A percentile compares a stretch with the other conserved stretches of the same genome.
These are phyloP conservation scores for Cordyceps pruinosa DNA, from an alignment of 2,329 filamentous ascomycete genomes.

Conservation along the genomic window DNA sequence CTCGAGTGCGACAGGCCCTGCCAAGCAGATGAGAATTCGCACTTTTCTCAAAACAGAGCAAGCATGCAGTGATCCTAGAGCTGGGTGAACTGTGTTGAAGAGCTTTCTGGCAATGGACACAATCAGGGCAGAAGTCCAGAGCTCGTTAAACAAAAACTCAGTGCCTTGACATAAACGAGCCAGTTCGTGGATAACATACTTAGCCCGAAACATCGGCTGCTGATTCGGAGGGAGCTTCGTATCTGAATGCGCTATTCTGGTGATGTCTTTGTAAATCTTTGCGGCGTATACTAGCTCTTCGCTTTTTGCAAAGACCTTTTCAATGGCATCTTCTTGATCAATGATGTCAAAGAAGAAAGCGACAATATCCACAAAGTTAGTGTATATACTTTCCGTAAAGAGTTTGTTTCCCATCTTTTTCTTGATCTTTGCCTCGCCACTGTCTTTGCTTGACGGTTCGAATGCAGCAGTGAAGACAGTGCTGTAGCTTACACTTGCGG, in stretches of 20 bases:
- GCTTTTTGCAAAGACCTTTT: constrained; percentile 57
- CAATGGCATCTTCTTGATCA: constrained; percentile 68
- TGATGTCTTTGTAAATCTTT: constrained; percentile 62
- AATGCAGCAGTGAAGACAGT: constrained; percentile 52
- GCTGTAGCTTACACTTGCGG: constrained; percentile 74
- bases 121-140: constrained; percentile 73
- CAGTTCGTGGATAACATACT: constrained; percentile 68
- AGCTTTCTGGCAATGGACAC: constrained; percentile 69
- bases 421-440: constrained; percentile 60
- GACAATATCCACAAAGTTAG: constrained; percentile 70
- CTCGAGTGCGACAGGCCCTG: constrained; percentile 62
- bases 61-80: constrained; percentile 78
- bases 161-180: constrained; percentile 70
- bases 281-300: constrained; percentile 53
- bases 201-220: constrained; percentile 79
- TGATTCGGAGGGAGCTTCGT: constrained; percentile 66
- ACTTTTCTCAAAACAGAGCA: constrained; percentile 83
- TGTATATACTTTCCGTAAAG: constrained; percentile 57
- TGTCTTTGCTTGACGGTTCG: constrained; percentile 32
- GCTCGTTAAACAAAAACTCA: constrained; percentile 52
- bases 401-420: constrained; percentile 60
- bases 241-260: constrained; percentile 57
- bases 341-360: constrained; percentile 69
- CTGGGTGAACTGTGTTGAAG: constrained; percentile 72
- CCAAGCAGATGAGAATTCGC: constrained; percentile 70